Evolutionary conservation across 2,329 filamentous ascomycete genomes (phyloP).

Genomic region (Clonostachys solani): DNA sequence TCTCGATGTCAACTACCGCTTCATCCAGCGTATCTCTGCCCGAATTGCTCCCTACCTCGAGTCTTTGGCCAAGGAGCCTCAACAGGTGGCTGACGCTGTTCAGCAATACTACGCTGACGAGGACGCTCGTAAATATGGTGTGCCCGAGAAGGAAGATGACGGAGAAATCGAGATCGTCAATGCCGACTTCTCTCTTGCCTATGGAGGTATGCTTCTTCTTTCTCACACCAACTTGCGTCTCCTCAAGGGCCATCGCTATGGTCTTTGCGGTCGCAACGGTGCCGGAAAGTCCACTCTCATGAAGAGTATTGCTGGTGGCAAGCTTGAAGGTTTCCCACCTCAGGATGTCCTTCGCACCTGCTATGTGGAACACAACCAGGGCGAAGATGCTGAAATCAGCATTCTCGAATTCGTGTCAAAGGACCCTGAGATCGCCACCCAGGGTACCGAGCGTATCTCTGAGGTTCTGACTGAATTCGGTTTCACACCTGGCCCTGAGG

Average conservation of each 20-base stretch:
- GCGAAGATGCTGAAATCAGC: slow-evolving; percentile 93
- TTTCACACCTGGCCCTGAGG: slow-evolving; percentile 85
- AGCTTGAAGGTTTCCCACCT: slow-evolving; percentile 93
- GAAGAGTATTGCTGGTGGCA: slow-evolving; percentile 92
- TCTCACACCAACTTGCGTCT: slow-evolving; percentile 94
- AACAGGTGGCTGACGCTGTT: slow-evolving; percentile 67
- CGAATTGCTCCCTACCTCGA: slow-evolving; percentile 73
- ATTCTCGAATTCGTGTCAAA: slow-evolving; percentile 91
- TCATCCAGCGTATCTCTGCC: slow-evolving; percentile 65
- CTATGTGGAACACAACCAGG: slow-evolving; percentile 99
- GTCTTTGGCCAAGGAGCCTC: slow-evolving; percentile 59
- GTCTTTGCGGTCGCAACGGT: slow-evolving; percentile 94
- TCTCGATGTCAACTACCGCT: slow-evolving; percentile 82
- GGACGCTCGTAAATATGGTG: slow-evolving; percentile 82
- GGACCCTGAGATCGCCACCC: slow-evolving; percentile 78
- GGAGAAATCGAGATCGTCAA: slow-evolving; percentile 97
- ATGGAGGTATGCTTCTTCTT: slow-evolving; percentile 94
- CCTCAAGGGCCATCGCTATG: slow-evolving; percentile 94
- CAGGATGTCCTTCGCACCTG: slow-evolving; percentile 92
- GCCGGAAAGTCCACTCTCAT: slow-evolving; percentile 99
- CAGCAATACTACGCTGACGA: slow-evolving; percentile 76
- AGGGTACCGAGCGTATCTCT: slow-evolving; percentile 77
- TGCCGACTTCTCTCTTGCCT: slow-evolving; percentile 93
- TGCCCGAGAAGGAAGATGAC: slow-evolving; percentile 81
- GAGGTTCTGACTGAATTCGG: slow-evolving; percentile 86